Evolutionary conservation across 106 monocot species (phyloP), one percentile per base, ranked within the genome.

Genomic region (Dioscorea zingiberensis): DNA sequence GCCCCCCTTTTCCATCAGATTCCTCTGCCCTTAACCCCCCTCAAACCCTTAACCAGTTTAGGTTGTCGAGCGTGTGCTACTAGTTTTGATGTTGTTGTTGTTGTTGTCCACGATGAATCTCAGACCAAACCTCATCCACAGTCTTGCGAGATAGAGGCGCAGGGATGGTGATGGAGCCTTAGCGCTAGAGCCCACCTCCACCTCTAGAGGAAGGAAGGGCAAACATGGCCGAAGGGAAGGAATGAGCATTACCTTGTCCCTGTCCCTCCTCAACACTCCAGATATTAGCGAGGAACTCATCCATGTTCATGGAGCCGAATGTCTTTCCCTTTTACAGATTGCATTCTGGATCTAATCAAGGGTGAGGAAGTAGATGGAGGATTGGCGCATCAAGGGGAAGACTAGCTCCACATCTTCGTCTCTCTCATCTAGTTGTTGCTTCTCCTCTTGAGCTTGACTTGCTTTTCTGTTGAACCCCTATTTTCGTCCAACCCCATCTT

Each of bases 271-370:
- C 75, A 12, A 60, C 61, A n/a, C 60, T 71, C 75, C 70, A 76
- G 14, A 76, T 66, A 56, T 71, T 76, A 29, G 65, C 65, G 23
- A 81, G 70, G 55, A 81, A 67, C 24, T 81, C 75, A 49, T 81
- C 75, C 74, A 81, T 76, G 71, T 76, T 80, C 75, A 80, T 71
- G 47, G 74, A 75, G 2, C 75, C 80, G 27, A 80, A 80, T 53
- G 18, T 55, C 54, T 66, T 71, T 3, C 75, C 62, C 19, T 55
- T 65, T 71, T 65, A 51, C 63, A 64, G 10, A 65, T 16, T 0
- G 53, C 30, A 65, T 47, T 70, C 80, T 71, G 80, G 54, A 74
- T 54, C 66, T 74, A 70, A 38, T 80, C 80, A 14, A 81, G 61
- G 5, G 75, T 72, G 3, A 80, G 60, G 7, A 70, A 59, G 32